Evolutionary conservation across 2,329 filamentous ascomycete species (phyloP).

Genomic region (Hypoxylon sp.): DNA sequence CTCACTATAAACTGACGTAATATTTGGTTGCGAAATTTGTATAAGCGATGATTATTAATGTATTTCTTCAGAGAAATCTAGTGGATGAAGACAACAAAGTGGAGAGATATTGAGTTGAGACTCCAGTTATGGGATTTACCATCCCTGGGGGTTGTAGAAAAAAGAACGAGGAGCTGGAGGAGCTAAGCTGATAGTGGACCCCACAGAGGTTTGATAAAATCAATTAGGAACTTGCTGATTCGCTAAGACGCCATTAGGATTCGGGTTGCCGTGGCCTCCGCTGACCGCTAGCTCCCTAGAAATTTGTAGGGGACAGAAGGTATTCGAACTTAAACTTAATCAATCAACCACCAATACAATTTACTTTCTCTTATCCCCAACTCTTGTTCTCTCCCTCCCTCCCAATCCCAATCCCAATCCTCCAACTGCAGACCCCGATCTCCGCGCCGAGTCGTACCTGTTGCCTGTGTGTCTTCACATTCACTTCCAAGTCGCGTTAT

Average conservation of each 20-base stretch:
- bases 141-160: no score
- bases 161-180: conserved; percentile 15
- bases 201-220: conserved; percentile 33
- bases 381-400: conserved; percentile 14
- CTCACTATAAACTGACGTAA: no score
- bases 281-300: conserved; percentile 30
- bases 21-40: no score
- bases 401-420: conserved; percentile 20
- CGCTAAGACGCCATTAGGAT: conserved; percentile 14
- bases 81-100: no score
- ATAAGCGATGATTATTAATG: no score
- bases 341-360: conserved; percentile 33
- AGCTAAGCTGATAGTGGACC: conserved; percentile 25
- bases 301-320: conserved; percentile 28
- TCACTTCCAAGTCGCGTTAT: conserved; percentile 21
- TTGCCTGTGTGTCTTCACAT: conserved; percentile 4
- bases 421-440: conserved; percentile 21
- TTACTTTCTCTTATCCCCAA: conserved; percentile 5
- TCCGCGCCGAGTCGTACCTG: conserved; percentile 11
- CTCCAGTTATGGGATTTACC: no score
- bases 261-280: conserved; percentile 26
- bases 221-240: conserved; percentile 32
- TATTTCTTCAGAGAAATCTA: no score
- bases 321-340: conserved; percentile 21
- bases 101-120: no score